These are phyloP conservation scores for Ophiocordyceps robertsii DNA, from an alignment of 2,329 filamentous ascomycete species.

Conservation along the genomic window DNA sequence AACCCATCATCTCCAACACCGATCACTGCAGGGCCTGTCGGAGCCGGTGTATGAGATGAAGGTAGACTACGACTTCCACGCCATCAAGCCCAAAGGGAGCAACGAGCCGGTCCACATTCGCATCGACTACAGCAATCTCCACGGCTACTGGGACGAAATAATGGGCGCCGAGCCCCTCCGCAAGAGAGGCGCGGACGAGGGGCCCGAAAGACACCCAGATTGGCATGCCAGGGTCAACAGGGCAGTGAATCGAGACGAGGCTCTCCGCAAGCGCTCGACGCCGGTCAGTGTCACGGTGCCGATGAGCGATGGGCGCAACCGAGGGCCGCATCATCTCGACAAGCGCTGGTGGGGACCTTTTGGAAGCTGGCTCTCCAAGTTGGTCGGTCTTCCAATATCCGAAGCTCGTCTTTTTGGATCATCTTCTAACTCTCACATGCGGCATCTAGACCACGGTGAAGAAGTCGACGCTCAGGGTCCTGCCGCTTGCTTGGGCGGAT, in stretches of 20 bases:
- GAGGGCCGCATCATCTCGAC: background rate
- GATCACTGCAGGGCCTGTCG: background rate
- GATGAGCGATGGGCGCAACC: background rate
- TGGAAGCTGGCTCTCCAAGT: background rate
- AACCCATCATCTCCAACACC: background rate
- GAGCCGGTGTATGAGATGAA: background rate
- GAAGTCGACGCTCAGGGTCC: background rate
- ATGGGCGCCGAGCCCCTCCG: background rate
- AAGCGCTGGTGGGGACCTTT: background rate
- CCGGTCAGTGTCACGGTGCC: background rate
- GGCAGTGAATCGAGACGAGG: background rate
- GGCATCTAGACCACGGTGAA: background rate
- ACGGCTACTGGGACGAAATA: conserved; percentile 1
- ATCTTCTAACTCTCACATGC: too few relatives aligned
- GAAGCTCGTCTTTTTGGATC: too few relatives aligned
- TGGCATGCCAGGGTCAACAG: background rate
- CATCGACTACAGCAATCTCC: background rate
- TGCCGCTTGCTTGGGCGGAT: background rate
- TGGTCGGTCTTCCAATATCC: background rate
- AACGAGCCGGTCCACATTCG: background rate
- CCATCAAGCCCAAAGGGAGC: background rate
- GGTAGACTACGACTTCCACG: background rate
- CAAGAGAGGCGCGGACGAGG: background rate
- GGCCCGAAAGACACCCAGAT: background rate
- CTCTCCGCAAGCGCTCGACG: background rate